A percentile compares a stretch with the other conserved stretches of the same genome.
Evolutionary conservation across 441 rosid genomes (phyloP).

Genomic region (Croton setiger): DNA sequence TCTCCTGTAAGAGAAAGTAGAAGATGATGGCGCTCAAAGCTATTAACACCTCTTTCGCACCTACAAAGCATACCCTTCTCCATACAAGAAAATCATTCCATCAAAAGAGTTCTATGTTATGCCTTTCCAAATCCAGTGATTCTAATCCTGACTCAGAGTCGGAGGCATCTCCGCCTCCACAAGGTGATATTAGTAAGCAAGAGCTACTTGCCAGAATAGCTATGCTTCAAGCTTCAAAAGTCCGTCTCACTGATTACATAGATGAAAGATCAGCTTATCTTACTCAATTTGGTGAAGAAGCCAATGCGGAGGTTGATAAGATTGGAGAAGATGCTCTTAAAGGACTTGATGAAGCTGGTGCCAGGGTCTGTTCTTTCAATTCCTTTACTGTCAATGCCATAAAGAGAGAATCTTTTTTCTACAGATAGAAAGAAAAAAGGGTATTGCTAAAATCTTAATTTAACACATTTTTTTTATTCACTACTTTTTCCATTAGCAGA

Average conservation of each 20-base stretch:
- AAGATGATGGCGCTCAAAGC: slow-evolving; percentile 39
- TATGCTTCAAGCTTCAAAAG: slow-evolving; percentile 78
- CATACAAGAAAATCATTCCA: slow-evolving; percentile 30
- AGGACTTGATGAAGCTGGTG: slow-evolving; percentile 78
- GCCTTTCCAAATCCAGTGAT: slow-evolving; percentile 50
- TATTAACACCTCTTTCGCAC: slow-evolving; percentile 44
- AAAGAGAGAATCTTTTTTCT: not conserved
- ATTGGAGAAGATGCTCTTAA: slow-evolving; percentile 88
- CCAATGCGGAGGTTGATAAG: slow-evolving; percentile 69
- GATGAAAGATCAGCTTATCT: slow-evolving; percentile 76
- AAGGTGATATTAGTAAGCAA: slow-evolving; percentile 68
- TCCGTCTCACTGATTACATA: slow-evolving; percentile 75
- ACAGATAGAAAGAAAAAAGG: not conserved
- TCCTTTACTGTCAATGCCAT: slow-evolving; percentile 9
- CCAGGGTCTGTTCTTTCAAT: slow-evolving; percentile 52
- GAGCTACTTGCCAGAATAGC: slow-evolving; percentile 86
- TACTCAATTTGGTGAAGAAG: slow-evolving; percentile 84
- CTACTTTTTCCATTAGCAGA: slow-evolving; percentile 42
- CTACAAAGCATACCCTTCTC: slow-evolving; percentile 37
- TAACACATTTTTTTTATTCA: slow-evolving; percentile 4
- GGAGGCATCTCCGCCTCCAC: slow-evolving; percentile 42
- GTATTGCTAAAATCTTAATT: slow-evolving; percentile 6
- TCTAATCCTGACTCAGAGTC: slow-evolving; percentile 35
- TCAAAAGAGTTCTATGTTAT: slow-evolving; percentile 36
- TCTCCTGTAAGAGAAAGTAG: slow-evolving; percentile 11